Base-by-base conservation (phyloP, 257 asterid genomes). In the Orobanche coerulescens region DNA sequence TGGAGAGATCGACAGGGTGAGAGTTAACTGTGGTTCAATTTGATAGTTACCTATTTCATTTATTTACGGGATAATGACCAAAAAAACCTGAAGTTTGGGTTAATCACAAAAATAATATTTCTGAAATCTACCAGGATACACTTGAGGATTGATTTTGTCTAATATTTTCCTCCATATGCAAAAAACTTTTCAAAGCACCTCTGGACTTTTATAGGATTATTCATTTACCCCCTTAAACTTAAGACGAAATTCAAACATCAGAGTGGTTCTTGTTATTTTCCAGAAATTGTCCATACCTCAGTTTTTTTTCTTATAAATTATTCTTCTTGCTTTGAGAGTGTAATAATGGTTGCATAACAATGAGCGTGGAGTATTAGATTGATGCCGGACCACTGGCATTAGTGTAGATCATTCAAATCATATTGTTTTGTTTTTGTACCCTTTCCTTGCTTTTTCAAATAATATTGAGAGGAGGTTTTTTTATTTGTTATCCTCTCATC, bases 1-100 rank as follows among this genome's bases (percentile, higher is more conserved):
- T 93, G 65, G 94, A 84, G 80, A 83, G 95, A 74, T 93, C 99
- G 26, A 81, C 96, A 5, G 97, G 99, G 99, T 93, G 76, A 81
- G 97, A 70, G 48, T 68, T 61, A 33, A 66, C 26, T 26, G 46
- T 46, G 22, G 48, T 49, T 15, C 36, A 30, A 24, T 18, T 30
- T 30, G 36, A 30, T 18, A 3, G 13, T 36, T 14, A 7, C 70
- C 15, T 34, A 16, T 48, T 70, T 36, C 46, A 10, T 54, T 20
- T 5, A 44, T 8, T 11, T 42, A 19, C 25, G 7, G 36, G 36
- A 30, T 30, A 30, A 30, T 30, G 3, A 30, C 7, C 36, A 30
- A n/a, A n/a, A n/a, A n/a, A n/a, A 2, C 36, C 54, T 47, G 5
- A 30, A 30, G 36, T 30, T 30, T 30, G 36, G 36, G 3, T 30